Conservation (phyloP, 2,329 filamentous ascomycete species). For the Volutella citrinella region DNA sequence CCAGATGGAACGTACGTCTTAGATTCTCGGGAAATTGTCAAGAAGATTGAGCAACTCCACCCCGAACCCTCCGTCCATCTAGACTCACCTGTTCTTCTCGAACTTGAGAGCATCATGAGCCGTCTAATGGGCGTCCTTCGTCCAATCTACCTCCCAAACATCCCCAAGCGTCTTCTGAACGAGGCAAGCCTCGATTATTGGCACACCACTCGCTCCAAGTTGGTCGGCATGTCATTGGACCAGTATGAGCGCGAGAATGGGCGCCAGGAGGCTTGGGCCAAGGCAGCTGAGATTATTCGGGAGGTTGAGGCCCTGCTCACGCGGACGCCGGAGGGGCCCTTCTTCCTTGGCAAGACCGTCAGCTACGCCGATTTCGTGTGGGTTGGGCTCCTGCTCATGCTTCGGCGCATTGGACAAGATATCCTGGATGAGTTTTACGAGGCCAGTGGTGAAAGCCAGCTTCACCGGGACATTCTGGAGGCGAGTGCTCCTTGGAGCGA, state of each 20-base stretch:
- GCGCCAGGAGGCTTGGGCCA: slow-evolving; percentile 49
- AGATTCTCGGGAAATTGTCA: slow-evolving; percentile 61
- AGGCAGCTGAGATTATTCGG: slow-evolving; percentile 30
- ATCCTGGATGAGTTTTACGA: slow-evolving; percentile 34
- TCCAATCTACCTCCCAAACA: slow-evolving; percentile 42
- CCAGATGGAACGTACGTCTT: slow-evolving; percentile 58
- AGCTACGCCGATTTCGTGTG: slow-evolving; percentile 59
- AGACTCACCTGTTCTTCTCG: slow-evolving; percentile 47
- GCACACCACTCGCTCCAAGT: slow-evolving; percentile 44
- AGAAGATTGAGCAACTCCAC: slow-evolving; percentile 54
- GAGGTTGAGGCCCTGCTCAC: slow-evolving; percentile 46
- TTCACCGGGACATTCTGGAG: slow-evolving; percentile 39
- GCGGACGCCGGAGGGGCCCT: slow-evolving; percentile 56
- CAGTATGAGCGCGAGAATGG: slow-evolving; percentile 46
- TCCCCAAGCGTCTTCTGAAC: slow-evolving; percentile 51
- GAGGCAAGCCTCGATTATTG: slow-evolving; percentile 54
- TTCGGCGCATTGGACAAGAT: slow-evolving; percentile 31
- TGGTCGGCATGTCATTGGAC: slow-evolving; percentile 50
- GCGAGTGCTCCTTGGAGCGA: slow-evolving; percentile 38
- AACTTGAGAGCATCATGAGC: slow-evolving; percentile 40
- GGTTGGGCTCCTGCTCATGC: slow-evolving; percentile 45
- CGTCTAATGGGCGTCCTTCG: slow-evolving; percentile 30
- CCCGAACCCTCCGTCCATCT: slow-evolving; percentile 58
- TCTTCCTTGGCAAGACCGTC: slow-evolving; percentile 54
- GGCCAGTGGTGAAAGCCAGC: slow-evolving; percentile 33